These are phyloP conservation scores for Candolleomyces aberdarensis DNA, from an alignment of 768 basidiomycete genomes.

Conservation along the genomic window DNA sequence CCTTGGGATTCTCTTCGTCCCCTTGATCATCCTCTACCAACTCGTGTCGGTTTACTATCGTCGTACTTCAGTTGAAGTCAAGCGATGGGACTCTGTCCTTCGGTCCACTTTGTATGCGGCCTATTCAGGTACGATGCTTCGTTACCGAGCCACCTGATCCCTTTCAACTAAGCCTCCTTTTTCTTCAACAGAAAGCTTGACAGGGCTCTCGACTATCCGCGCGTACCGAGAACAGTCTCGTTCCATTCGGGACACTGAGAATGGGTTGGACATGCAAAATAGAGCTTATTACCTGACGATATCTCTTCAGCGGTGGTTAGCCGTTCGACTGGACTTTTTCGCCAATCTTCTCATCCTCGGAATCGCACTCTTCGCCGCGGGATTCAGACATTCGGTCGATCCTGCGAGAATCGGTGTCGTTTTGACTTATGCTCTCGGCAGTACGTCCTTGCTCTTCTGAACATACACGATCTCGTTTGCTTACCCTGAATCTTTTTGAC, in stretches of 20 bases:
- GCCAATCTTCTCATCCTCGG: constrained; percentile 63
- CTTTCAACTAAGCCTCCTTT: too few species aligned
- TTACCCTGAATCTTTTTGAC: neutral
- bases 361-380: constrained; percentile 65
- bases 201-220: constrained; percentile 59
- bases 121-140: constrained; percentile 43
- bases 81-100: constrained; percentile 60
- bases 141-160: too few species aligned
- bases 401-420: constrained; percentile 8
- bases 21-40: constrained; percentile 50
- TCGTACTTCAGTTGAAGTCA: constrained; percentile 57
- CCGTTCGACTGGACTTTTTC: constrained; percentile 59
- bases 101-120: constrained; percentile 56
- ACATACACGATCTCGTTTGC: neutral
- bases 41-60: constrained; percentile 53
- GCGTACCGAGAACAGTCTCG: constrained; percentile 54
- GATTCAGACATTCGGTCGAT: constrained; percentile 42
- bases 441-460: constrained; percentile 27
- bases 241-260: constrained; percentile 46
- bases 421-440: constrained; percentile 24
- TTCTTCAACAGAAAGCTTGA: constrained; percentile 46
- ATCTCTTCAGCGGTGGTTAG: constrained; percentile 61
- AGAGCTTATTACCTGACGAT: constrained; percentile 62
- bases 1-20: constrained; percentile 60
- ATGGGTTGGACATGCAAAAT: constrained; percentile 55